phyloP scores from a whole-genome alignment of 352 stramenopile species.

The Phytophthora citrophthora region DNA sequence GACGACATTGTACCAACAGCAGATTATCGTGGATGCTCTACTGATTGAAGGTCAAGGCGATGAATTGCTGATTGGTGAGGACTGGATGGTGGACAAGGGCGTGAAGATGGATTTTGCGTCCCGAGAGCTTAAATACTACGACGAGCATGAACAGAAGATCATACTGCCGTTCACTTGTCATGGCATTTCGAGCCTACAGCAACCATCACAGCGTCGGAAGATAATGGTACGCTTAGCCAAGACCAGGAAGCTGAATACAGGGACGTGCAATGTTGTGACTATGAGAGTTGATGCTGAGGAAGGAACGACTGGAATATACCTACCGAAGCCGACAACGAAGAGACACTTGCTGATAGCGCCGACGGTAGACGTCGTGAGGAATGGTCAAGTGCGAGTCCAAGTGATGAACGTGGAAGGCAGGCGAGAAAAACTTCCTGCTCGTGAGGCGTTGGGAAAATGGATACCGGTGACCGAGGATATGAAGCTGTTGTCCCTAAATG shows the following conservation, averaged over 20 bases:
- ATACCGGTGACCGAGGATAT: background rate
- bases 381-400: background rate
- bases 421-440: background rate
- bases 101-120: background rate
- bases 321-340: background rate
- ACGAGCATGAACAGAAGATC: background rate
- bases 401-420: conserved; percentile 21
- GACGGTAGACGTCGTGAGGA: background rate
- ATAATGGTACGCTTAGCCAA: background rate
- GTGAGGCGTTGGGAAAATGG: background rate
- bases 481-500: background rate
- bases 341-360: conserved; percentile 15
- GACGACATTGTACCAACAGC: no score
- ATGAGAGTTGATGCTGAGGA: conserved; percentile 10
- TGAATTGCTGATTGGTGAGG: no score
- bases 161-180: background rate
- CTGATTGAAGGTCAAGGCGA: no score
- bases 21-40: no score
- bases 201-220: background rate
- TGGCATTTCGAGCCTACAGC: background rate
- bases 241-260: conserved; percentile 8
- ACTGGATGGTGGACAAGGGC: no score
- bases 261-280: background rate
- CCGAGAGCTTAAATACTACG: background rate
- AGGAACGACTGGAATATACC: conserved; percentile 4